phyloP scores from a whole-genome alignment of 495 filamentous ascomycete species.

The Cercophora sp. region DNA sequence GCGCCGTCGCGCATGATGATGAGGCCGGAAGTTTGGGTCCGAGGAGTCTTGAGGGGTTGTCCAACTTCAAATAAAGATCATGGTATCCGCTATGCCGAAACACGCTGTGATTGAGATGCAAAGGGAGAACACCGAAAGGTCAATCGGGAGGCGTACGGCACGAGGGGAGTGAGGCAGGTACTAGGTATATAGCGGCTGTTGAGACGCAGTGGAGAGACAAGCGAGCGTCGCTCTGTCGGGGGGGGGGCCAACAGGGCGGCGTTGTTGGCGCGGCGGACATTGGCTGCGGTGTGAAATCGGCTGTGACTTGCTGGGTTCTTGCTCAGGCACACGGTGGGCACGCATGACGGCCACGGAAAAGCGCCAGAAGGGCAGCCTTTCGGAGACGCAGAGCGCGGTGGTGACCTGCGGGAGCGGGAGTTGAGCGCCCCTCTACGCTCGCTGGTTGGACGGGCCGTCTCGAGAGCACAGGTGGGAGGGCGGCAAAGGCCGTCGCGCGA shows the following conservation, averaged over 20 bases:
- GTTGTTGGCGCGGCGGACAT: slow-evolving; percentile 24
- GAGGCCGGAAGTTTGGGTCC: slow-evolving; percentile 14
- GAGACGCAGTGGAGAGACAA: slow-evolving; percentile 33
- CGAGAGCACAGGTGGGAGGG: slow-evolving; percentile 17
- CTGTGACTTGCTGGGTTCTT: slow-evolving; percentile 33
- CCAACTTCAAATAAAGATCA: slow-evolving; percentile 29
- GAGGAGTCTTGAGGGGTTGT: slow-evolving; percentile 13
- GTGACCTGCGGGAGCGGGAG: slow-evolving; percentile 9
- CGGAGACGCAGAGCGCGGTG: background rate
- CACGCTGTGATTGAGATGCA: slow-evolving; percentile 42
- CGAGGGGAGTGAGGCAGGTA: slow-evolving; percentile 20
- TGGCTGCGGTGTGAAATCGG: slow-evolving; percentile 31
- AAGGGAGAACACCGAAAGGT: slow-evolving; percentile 27
- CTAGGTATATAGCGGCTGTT: slow-evolving; percentile 55
- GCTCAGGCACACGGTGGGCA: slow-evolving; percentile 27
- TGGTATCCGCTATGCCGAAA: slow-evolving; percentile 42
- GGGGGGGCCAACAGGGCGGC: slow-evolving; percentile 22
- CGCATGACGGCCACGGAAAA: slow-evolving; percentile 35
- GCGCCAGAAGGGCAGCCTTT: slow-evolving; percentile 21
- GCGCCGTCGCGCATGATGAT: slow-evolving; percentile 31
- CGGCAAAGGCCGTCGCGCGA: slow-evolving; percentile 20
- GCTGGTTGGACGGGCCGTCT: slow-evolving; percentile 22
- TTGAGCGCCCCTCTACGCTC: slow-evolving; percentile 6
- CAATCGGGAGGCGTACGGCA: slow-evolving; percentile 27
- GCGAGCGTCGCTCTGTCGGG: slow-evolving; percentile 19